Percentiles rank a stretch among this genome's conserved stretches.
phyloP scores from a whole-genome alignment of 352 stramenopile species.

The Peronospora farinosa region DNA sequence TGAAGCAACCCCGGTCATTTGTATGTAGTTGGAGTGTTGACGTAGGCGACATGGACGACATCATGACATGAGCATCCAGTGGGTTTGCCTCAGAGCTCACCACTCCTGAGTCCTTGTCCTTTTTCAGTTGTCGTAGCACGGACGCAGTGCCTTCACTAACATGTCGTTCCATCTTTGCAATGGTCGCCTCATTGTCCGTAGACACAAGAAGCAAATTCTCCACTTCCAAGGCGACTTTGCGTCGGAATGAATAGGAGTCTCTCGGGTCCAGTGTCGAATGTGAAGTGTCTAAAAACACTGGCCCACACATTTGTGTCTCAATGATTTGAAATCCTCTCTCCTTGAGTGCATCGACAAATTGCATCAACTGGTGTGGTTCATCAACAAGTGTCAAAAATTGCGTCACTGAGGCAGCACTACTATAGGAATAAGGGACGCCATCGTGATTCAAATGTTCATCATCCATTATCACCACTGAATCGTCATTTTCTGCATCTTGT shows the following conservation, averaged over 20 bases:
- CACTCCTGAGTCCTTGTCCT: constrained; percentile 18
- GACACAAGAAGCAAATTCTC: constrained; percentile 35
- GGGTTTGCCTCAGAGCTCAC: constrained; percentile 35
- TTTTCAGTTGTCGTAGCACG: constrained; percentile 36
- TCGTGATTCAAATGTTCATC: constrained; percentile 35
- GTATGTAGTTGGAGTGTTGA: constrained; percentile 61
- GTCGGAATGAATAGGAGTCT: constrained; percentile 44
- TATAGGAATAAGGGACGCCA: constrained; percentile 17
- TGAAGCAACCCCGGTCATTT: constrained; percentile 57
- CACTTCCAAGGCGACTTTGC: constrained; percentile 45
- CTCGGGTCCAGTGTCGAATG: constrained; percentile 61
- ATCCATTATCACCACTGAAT: constrained; percentile 24
- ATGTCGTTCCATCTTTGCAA: constrained; percentile 8
- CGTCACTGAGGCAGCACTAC: constrained; percentile 12
- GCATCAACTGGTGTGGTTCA: constrained; percentile 37
- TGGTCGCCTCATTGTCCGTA: constrained; percentile 28
- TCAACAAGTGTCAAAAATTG: constrained; percentile 53
- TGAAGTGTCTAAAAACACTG: constrained; percentile 57
- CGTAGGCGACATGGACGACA: constrained; percentile 25
- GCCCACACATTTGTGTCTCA: constrained; percentile 51
- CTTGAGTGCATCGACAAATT: constrained; percentile 36
- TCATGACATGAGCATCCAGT: constrained; percentile 38
- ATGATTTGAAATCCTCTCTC: constrained; percentile 35
- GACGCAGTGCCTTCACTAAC: constrained; percentile 26
- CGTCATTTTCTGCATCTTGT: constrained; percentile 23